Conservation (phyloP, 2,329 filamentous ascomycete species). For the Aspergillus tanneri region DNA sequence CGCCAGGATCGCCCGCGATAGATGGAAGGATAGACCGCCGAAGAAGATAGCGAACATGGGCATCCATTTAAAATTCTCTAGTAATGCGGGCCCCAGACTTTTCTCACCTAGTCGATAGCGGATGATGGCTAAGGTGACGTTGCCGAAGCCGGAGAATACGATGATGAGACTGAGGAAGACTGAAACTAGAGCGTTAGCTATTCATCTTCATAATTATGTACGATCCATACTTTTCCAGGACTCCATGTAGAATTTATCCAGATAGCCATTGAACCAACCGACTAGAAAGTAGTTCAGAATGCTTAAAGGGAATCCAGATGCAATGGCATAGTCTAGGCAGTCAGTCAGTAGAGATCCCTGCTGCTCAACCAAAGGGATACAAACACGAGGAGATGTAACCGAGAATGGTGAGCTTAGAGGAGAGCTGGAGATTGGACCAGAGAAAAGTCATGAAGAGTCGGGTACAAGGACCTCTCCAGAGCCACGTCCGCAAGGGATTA, state of each 20-base stretch:
- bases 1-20: slow-evolving; percentile 64
- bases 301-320: slow-evolving; percentile 65
- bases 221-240: slow-evolving; percentile 65
- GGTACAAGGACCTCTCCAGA: slow-evolving; percentile 72
- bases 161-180: slow-evolving; percentile 62
- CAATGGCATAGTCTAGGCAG: slow-evolving; percentile 65
- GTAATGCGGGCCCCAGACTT: slow-evolving; percentile 50
- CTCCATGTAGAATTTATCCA: slow-evolving; percentile 67
- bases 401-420: slow-evolving; percentile 69
- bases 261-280: slow-evolving; percentile 67
- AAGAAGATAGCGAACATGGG: slow-evolving; percentile 71
- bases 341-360: too few relatives aligned
- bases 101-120: slow-evolving; percentile 61
- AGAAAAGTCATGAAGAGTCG: slow-evolving; percentile 74
- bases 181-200: too few relatives aligned
- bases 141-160: slow-evolving; percentile 64
- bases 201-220: too few relatives aligned
- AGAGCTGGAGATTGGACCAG: slow-evolving; percentile 58
- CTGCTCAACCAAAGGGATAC: too few relatives aligned
- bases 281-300: slow-evolving; percentile 69
- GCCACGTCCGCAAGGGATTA: too few relatives aligned
- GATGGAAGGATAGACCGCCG: slow-evolving; percentile 77
- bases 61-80: slow-evolving; percentile 63
- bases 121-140: slow-evolving; percentile 60
- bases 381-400: slow-evolving; percentile 65